These are phyloP conservation scores for Hyaloperonospora brassicae DNA, from an alignment of 352 stramenopile species.

Conservation along the genomic window DNA sequence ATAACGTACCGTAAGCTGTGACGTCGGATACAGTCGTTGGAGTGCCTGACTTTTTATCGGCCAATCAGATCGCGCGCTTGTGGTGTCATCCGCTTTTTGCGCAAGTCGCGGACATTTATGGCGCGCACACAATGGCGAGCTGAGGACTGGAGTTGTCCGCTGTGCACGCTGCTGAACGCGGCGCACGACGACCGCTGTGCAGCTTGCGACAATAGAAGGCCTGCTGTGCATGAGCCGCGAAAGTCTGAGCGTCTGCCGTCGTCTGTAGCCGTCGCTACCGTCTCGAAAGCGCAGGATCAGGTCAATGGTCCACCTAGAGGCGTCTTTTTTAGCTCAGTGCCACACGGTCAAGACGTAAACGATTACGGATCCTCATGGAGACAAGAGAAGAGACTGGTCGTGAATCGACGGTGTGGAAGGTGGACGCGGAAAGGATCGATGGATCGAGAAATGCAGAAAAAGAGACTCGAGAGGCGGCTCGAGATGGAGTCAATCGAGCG, in stretches of 20 bases:
- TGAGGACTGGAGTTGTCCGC: slow-evolving; percentile 54
- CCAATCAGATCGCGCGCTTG: not conserved
- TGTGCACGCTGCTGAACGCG: slow-evolving; percentile 61
- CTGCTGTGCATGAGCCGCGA: slow-evolving; percentile 2
- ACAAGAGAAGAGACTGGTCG: slow-evolving; percentile 26
- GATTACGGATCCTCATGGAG: slow-evolving; percentile 15
- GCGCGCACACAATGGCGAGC: slow-evolving; percentile 18
- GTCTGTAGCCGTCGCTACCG: slow-evolving; percentile 3
- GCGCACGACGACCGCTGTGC: slow-evolving; percentile 37
- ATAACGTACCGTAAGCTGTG: not conserved
- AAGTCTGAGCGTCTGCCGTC: slow-evolving; percentile 5
- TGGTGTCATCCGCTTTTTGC: not conserved
- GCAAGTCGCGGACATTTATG: slow-evolving; percentile 21
- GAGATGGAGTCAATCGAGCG: slow-evolving; percentile 5
- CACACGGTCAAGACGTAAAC: slow-evolving; percentile 1
- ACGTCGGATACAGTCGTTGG: not conserved
- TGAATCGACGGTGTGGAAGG: slow-evolving; percentile 27
- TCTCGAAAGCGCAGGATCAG: slow-evolving; percentile 6
- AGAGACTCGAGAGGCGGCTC: slow-evolving; percentile 1
- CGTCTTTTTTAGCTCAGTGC: slow-evolving; percentile 38
- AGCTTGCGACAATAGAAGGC: slow-evolving; percentile 44
- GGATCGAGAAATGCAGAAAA: slow-evolving; percentile 4
- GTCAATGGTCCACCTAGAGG: slow-evolving; percentile 17
- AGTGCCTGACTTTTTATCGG: not conserved
- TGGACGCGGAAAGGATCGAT: not conserved